These are phyloP conservation scores for Forsythia suspensa DNA, from an alignment of 257 asterid genomes.

Conservation along the genomic window DNA sequence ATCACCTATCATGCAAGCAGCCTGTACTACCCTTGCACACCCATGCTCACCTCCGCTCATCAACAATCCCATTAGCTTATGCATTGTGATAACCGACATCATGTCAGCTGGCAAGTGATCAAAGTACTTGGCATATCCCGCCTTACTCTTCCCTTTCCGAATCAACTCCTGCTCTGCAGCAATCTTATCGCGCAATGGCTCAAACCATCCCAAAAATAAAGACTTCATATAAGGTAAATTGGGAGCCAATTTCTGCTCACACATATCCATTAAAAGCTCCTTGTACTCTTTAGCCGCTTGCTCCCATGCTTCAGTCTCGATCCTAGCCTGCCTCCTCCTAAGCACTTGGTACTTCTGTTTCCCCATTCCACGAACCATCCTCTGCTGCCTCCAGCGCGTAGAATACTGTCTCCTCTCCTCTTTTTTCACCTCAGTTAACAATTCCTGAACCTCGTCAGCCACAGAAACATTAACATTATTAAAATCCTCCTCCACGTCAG, in stretches of 20 bases:
- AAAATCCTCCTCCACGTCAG: conserved; percentile 58
- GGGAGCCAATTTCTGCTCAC: conserved; percentile 85
- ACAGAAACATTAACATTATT: conserved; percentile 22
- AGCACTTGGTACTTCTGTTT: conserved; percentile 43
- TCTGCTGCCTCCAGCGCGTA: conserved; percentile 36
- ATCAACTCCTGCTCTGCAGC: conserved; percentile 66
- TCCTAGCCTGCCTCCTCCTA: conserved; percentile 66
- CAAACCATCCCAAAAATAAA: conserved; percentile 87
- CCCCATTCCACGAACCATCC: conserved; percentile 40
- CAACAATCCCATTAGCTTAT: conserved; percentile 70
- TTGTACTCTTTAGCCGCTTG: conserved; percentile 72
- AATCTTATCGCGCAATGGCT: conserved; percentile 74
- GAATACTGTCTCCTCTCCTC: conserved; percentile 47
- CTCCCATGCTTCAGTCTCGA: conserved; percentile 90
- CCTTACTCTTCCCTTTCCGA: conserved; percentile 58
- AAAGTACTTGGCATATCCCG: conserved; percentile 55
- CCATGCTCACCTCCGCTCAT: conserved; percentile 84
- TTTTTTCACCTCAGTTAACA: conserved; percentile 52
- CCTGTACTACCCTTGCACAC: conserved; percentile 62
- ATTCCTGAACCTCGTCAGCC: conserved; percentile 55
- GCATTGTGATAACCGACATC: conserved; percentile 94
- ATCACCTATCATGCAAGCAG: conserved; percentile 76
- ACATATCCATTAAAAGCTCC: conserved; percentile 85
- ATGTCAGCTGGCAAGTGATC: conserved; percentile 80
- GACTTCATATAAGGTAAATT: conserved; percentile 88